Evolutionary conservation across 768 basidiomycete genomes (phyloP).

Genomic region (Rhodotorula taiwanensis): DNA sequence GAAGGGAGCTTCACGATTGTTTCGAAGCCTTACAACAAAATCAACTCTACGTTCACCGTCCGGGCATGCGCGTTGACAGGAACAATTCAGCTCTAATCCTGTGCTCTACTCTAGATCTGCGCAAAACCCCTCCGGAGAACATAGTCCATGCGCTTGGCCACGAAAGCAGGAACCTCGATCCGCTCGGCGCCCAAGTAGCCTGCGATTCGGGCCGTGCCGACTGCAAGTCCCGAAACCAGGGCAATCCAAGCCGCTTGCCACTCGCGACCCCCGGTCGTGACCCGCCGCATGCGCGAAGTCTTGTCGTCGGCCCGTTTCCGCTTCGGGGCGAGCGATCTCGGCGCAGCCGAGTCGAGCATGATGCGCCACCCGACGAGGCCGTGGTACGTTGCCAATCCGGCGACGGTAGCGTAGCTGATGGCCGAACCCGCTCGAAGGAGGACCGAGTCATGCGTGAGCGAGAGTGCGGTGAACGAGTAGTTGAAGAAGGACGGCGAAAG

Average conservation of each 20-base stretch:
- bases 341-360: conserved; percentile 21
- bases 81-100: too few relatives aligned
- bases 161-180: conserved; percentile 9
- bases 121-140: conserved; percentile 5
- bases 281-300: background rate
- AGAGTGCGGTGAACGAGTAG: conserved; percentile 36
- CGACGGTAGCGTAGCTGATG: conserved; percentile 23
- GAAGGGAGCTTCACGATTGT: too few relatives aligned
- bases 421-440: conserved; percentile 1
- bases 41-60: too few relatives aligned
- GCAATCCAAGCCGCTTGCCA: conserved; percentile 28
- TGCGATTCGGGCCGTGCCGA: conserved; percentile 36
- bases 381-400: conserved; percentile 31
- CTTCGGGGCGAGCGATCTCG: conserved; percentile 9
- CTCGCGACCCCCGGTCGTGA: conserved; percentile 5
- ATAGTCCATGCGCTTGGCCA: conserved; percentile 16
- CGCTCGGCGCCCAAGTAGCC: conserved; percentile 18
- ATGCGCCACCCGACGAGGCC: conserved; percentile 31
- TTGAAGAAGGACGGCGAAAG: conserved; percentile 36
- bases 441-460: conserved; percentile 18
- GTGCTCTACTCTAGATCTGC: too few relatives aligned
- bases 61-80: too few relatives aligned
- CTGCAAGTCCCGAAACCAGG: conserved; percentile 11
- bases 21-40: too few relatives aligned
- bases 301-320: conserved; percentile 1